Percentiles rank a stretch among this genome's conserved stretches.
Conservation (phyloP, 768 basidiomycete genomes). For the Rhodosporidiobolus odoratus region DNA sequence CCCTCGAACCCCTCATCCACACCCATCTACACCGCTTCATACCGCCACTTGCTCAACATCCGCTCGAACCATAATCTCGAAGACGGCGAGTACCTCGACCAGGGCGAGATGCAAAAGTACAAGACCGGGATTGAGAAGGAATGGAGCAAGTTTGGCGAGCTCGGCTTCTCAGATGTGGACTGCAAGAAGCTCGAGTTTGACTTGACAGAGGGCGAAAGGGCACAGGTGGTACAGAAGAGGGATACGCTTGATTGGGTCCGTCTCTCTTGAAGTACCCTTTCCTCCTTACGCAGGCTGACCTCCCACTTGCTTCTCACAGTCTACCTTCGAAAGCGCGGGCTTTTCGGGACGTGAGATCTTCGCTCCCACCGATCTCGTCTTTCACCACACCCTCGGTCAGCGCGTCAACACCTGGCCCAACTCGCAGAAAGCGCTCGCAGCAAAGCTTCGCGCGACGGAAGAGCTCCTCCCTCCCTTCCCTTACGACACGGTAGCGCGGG, state of each 20-base stretch:
- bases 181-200: slow-evolving; percentile 85
- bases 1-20: background rate
- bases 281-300: background rate
- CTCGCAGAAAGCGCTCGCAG: slow-evolving; percentile 2
- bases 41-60: slow-evolving; percentile 43
- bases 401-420: slow-evolving; percentile 57
- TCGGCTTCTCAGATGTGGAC: slow-evolving; percentile 50
- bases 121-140: slow-evolving; percentile 52
- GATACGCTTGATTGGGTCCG: slow-evolving; percentile 41
- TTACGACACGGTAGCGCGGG: slow-evolving; percentile 87
- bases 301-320: background rate
- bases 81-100: slow-evolving; percentile 19
- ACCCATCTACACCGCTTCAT: slow-evolving; percentile 30
- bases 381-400: slow-evolving; percentile 58
- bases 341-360: slow-evolving; percentile 40
- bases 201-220: slow-evolving; percentile 77
- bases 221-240: slow-evolving; percentile 49
- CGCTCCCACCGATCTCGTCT: slow-evolving; percentile 55
- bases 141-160: slow-evolving; percentile 72
- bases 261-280: background rate
- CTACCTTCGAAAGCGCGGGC: slow-evolving; percentile 36
- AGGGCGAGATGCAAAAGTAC: slow-evolving; percentile 34
- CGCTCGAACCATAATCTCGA: slow-evolving; percentile 33
- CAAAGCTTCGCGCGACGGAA: slow-evolving; percentile 29
- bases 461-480: slow-evolving; percentile 68